A percentile compares a stretch with the other conserved stretches of the same genome.
These are phyloP conservation scores for Wickerhamomyces canadensis DNA, from an alignment of 805 yeast genomes.

Conservation along the genomic window DNA sequence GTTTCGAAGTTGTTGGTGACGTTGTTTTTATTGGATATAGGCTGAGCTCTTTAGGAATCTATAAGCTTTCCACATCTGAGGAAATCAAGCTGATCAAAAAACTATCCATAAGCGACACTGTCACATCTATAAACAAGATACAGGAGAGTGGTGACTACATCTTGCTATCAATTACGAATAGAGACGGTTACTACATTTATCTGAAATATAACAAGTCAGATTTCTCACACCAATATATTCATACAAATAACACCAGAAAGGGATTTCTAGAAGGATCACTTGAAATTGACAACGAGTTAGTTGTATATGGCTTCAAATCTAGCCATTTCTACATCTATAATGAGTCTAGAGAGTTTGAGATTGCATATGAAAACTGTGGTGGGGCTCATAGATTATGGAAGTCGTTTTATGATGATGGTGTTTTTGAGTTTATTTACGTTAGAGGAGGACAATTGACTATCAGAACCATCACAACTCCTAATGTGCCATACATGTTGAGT, in stretches of 20 bases:
- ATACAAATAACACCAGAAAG: conserved; percentile 58
- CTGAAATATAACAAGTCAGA: conserved; percentile 24
- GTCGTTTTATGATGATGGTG: conserved; percentile 27
- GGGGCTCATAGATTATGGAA: conserved; percentile 90
- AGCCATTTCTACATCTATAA: conserved; percentile 76
- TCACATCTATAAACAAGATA: conserved; percentile 46
- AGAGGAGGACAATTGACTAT: conserved; percentile 46
- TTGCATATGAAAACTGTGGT: conserved; percentile 73
- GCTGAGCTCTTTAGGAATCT: conserved; percentile 58
- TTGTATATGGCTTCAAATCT: conserved; percentile 79
- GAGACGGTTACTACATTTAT: conserved; percentile 61
- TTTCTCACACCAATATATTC: conserved; percentile 29
- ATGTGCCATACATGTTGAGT: conserved; percentile 31
- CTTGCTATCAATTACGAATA: conserved; percentile 42
- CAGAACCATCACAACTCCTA: conserved; percentile 26
- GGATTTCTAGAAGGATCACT: conserved; percentile 81
- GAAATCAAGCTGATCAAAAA: conserved; percentile 34
- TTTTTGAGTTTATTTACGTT: conserved; percentile 49
- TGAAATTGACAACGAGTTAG: conserved; percentile 37
- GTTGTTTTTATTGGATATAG: conserved; percentile 65
- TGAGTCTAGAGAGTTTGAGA: conserved; percentile 68
- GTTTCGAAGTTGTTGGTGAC: conserved; percentile 39
- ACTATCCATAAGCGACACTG: conserved; percentile 60
- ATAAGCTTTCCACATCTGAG: conserved; percentile 30
- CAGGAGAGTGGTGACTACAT: conserved; percentile 18